These are phyloP conservation scores for Suillus sp. DNA, from an alignment of 768 basidiomycete species.

Conservation along the genomic window DNA sequence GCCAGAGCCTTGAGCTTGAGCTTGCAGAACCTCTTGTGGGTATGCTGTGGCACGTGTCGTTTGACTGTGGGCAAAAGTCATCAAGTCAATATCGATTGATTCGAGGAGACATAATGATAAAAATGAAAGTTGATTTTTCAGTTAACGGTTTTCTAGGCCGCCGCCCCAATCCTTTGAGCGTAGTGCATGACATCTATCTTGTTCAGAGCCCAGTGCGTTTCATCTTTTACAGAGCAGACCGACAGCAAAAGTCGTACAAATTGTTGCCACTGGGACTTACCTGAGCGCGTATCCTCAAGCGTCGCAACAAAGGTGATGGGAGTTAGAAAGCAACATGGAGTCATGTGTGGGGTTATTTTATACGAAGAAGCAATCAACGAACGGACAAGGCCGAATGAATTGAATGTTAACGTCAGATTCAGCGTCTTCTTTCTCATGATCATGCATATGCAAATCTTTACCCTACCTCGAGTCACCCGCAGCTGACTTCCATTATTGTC, in stretches of 20 bases:
- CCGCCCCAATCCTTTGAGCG: conserved; percentile 47
- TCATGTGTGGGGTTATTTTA: conserved; percentile 4
- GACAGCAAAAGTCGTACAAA: neutral
- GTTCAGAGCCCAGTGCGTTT: conserved; percentile 69
- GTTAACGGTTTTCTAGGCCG: conserved; percentile 71
- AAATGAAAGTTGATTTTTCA: conserved; percentile 36
- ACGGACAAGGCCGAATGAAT: conserved; percentile 14
- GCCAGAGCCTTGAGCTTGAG: too few species aligned
- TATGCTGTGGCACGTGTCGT: too few species aligned
- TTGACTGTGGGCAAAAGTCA: conserved; percentile 8
- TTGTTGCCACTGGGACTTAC: neutral
- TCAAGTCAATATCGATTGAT: conserved; percentile 18
- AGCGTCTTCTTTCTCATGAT: conserved; percentile 16
- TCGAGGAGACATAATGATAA: neutral
- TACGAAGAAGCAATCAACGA: conserved; percentile 5
- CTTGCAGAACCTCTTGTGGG: too few species aligned
- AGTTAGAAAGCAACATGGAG: neutral
- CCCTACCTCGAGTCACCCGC: conserved; percentile 21
- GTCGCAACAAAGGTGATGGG: conserved; percentile 6
- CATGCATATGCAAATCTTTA: conserved; percentile 14
- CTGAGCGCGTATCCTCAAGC: neutral
- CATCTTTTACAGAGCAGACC: conserved; percentile 35
- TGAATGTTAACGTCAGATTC: conserved; percentile 5
- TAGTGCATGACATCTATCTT: conserved; percentile 52
- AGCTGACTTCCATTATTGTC: conserved; percentile 19